Conservation (phyloP, 163 green algal genomes). For the Volvox carteri region DNA sequence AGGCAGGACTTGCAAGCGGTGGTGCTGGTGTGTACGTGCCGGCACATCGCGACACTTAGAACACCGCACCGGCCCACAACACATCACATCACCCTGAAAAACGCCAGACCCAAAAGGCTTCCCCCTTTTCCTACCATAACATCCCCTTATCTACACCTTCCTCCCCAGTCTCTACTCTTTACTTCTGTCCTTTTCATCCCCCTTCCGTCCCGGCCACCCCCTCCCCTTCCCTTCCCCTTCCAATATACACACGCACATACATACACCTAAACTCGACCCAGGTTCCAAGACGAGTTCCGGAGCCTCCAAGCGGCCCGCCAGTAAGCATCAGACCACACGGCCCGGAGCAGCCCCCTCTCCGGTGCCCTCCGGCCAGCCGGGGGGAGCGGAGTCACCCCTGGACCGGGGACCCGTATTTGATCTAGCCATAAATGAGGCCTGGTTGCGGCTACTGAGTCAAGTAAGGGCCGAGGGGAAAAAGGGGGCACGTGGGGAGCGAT, state of each 20-base stretch:
- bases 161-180: not conserved
- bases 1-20: no score
- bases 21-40: no score
- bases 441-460: conserved; percentile 43
- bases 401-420: conserved; percentile 28
- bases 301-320: conserved; percentile 35
- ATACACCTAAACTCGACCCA: not conserved
- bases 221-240: no score
- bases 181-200: not conserved
- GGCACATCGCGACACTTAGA: no score
- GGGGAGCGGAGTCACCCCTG: not conserved
- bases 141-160: not conserved
- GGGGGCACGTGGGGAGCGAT: no score
- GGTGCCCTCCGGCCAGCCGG: not conserved
- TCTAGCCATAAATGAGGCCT: conserved; percentile 46
- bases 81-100: no score
- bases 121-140: no score
- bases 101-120: no score
- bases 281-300: no score
- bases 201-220: no score
- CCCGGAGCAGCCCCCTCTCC: not conserved
- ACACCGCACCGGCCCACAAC: no score
- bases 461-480: no score
- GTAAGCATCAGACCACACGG: conserved; percentile 3
- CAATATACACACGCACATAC: not conserved